Evolutionary conservation across 1,284 basidiomycete genomes (phyloP), one percentile per base, ranked within the genome.

Genomic region (Chalciporus sp.): DNA sequence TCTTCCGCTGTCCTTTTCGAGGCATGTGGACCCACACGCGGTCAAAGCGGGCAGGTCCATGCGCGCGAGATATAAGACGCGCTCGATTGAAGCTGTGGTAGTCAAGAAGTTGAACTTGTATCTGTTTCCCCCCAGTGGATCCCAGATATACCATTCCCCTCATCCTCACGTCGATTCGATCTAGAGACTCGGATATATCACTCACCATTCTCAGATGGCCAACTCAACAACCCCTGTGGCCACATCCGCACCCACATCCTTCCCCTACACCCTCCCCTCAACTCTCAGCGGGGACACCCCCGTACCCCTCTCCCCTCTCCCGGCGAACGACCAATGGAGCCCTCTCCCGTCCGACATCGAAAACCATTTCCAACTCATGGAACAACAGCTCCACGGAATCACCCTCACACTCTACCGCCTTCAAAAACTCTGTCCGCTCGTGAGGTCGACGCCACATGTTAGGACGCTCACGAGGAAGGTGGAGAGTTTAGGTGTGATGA

Each of bases 371-470:
- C 19, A 29, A 7, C 19, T 28, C 16, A 29, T 53, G 29, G 41
- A 53, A 12, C 19, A 42, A 17, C 39, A 42, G 3, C 17, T 53
- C 12, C 19, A 20, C 40, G 40, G 16, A n/a, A n/a, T 53, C 4
- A 41, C 46, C 14, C 10, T 17, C 8, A 27, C 52, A 3, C 37
- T 48, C 3, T 39, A 53, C 23, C 11, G 27, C 12, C 46, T 53
- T 16, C 41, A 42, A 23, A 31, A 26, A 16, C 29, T 48, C 46
- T 53, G 41, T 19, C 52, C 52, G 5, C 40, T 42, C 20, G 45
- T 53, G 26, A 11, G 27, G 17, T 17, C 10, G 28, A 53, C 52
- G n/a, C 52, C 45, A 9, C 39, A 29, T 20, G 23, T 53, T 17
- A 40, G 19, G 27, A n/a, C 39, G 14, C n/a, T 53, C 19, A 40